Base-by-base conservation (phyloP, 1,139 yeast species). In the Taphrina wiesneri region DNA sequence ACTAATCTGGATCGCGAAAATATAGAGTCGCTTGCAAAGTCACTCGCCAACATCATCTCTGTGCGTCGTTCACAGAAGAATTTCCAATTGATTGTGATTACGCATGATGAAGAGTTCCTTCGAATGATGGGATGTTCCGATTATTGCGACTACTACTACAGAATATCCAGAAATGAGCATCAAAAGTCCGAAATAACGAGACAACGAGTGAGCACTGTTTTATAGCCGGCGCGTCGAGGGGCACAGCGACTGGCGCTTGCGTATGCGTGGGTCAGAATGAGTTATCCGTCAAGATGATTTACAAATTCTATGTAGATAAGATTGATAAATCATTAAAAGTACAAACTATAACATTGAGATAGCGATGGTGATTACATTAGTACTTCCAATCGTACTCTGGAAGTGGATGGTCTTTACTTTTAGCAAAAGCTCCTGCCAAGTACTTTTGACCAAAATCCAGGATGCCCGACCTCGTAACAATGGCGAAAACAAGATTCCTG, bases 1-100 rank as follows among this genome's bases (percentile, higher is more conserved):
- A 95, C 99, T 0, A 95, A 95, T 72, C 80, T 95, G 69, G 99
- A 95, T 77, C 85, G 84, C 67, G 97, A 89, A 67, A 95, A 95
- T 74, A 85, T 92, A 62, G 96, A 88, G 72, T 86, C 96, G 28
- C 82, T 95, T 68, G 99, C 98, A 0, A 83, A 82, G 70, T 87
- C 97, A 0, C 79, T 95, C 70, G 85, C 86, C 69, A 82, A 82
- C 67, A 89, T 95, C 67, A 90, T 95, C 70, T 87, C 86, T 62
- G 78, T 85, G 70, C 82, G 99, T 70, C 83, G 84, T 67, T 81
- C 80, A 54, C 99, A 95, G 75, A 84, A 83, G 74, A 95, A 95
- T 75, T 95, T 95, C 79, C 99, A 95, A 77, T 80, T 93, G 66
- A 91, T 93, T 72, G 95, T 93, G 3, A 93, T 93, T 71, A 93